phyloP scores from a whole-genome alignment of 2,329 filamentous ascomycete genomes.

The Verticillium tricorpus region DNA sequence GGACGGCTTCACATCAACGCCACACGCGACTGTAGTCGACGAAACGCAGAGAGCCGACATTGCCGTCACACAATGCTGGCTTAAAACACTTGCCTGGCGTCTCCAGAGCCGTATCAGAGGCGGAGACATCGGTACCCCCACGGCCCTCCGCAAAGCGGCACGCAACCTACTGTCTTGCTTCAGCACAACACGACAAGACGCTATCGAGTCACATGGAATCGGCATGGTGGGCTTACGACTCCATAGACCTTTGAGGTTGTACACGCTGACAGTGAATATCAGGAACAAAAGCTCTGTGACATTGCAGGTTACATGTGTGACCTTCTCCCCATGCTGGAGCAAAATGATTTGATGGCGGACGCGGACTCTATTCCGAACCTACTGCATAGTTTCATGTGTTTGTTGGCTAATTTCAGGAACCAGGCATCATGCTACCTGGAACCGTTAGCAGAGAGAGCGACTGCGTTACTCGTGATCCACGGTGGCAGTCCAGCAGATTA shows the following conservation, averaged over 20 bases:
- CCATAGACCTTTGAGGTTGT: background rate
- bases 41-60: conserved; percentile 17
- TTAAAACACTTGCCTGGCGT: conserved; percentile 14
- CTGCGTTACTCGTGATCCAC: background rate
- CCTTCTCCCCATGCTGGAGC: conserved; percentile 4
- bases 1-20: background rate
- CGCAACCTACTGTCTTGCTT: background rate
- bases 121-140: background rate
- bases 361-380: conserved; percentile 4
- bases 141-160: background rate
- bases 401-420: conserved; percentile 15
- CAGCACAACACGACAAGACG: background rate
- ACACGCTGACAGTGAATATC: background rate
- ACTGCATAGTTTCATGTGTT: conserved; percentile 15
- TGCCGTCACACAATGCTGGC: conserved; percentile 15
- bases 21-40: conserved; percentile 8
- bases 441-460: conserved; percentile 1
- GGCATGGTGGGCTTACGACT: conserved; percentile 12
- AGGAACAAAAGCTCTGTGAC: conserved; percentile 18
- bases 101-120: conserved; percentile 4
- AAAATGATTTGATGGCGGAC: background rate
- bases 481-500: background rate
- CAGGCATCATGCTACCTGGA: conserved; percentile 10
- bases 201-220: conserved; percentile 15
- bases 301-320: conserved; percentile 16